phyloP scores from a whole-genome alignment of 2,329 filamentous ascomycete species.

The Arthrobotrys iridis region DNA sequence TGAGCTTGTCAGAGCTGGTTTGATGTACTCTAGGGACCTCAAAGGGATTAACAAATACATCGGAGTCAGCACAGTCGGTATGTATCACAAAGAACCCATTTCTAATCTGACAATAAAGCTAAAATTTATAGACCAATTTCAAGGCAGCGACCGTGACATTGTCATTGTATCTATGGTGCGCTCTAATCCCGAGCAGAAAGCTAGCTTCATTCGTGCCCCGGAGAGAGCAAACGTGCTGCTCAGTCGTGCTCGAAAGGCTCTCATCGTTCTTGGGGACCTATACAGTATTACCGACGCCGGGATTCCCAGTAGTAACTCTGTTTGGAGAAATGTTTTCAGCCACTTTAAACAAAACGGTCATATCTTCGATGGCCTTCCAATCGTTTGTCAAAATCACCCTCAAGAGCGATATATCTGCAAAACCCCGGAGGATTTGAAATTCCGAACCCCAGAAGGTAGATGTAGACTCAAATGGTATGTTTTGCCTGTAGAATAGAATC shows the following conservation, averaged over 20 bases:
- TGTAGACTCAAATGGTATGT: constrained; percentile 72
- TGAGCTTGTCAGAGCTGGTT: constrained; percentile 71
- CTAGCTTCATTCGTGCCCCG: constrained; percentile 67
- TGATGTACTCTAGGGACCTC: constrained; percentile 68
- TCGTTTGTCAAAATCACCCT: constrained; percentile 71
- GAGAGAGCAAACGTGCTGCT: constrained; percentile 73
- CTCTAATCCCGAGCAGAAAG: constrained; percentile 72
- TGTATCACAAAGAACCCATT: constrained; percentile 57
- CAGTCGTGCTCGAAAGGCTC: constrained; percentile 70
- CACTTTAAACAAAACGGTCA: constrained; percentile 61
- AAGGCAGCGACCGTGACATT: constrained; percentile 79
- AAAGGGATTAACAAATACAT: constrained; percentile 66
- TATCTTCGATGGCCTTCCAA: constrained; percentile 71
- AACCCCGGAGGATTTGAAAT: constrained; percentile 69
- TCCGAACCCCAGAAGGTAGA: constrained; percentile 74
- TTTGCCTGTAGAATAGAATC: neutral
- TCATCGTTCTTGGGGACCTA: constrained; percentile 77
- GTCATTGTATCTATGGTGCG: constrained; percentile 75
- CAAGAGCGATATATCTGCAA: constrained; percentile 65
- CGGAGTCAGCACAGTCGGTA: constrained; percentile 75
- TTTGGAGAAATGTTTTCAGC: constrained; percentile 69
- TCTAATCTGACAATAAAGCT: neutral
- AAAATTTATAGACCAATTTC: constrained; percentile 68
- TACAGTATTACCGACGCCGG: constrained; percentile 68
- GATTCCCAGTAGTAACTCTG: constrained; percentile 68